These are phyloP conservation scores for Lanmaoa rubissima DNA, from an alignment of 768 basidiomycete genomes.

Conservation along the genomic window DNA sequence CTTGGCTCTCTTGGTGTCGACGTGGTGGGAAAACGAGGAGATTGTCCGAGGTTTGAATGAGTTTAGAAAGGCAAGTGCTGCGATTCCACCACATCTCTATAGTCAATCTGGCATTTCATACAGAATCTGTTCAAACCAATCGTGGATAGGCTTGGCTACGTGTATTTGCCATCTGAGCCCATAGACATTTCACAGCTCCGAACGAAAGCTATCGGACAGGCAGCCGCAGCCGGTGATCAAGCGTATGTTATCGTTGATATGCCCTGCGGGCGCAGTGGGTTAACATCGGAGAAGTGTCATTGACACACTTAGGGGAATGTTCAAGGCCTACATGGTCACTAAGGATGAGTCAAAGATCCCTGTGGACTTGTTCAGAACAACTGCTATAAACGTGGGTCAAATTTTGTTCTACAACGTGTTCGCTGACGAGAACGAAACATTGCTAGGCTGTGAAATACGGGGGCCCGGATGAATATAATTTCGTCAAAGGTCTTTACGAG, in stretches of 20 bases:
- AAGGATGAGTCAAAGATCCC: constrained; percentile 79
- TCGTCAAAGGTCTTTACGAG: constrained; percentile 63
- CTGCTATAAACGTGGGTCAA: constrained; percentile 48
- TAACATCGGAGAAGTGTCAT: constrained; percentile 53
- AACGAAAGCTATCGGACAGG: constrained; percentile 64
- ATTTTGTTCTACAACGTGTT: background rate
- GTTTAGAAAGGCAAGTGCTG: constrained; percentile 53
- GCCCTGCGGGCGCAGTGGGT: background rate
- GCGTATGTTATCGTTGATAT: constrained; percentile 24
- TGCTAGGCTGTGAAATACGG: constrained; percentile 70
- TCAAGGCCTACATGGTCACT: constrained; percentile 65
- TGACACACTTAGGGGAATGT: constrained; percentile 66
- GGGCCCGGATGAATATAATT: constrained; percentile 71
- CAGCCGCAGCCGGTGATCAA: constrained; percentile 46
- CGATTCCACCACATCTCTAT: background rate
- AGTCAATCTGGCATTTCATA: background rate
- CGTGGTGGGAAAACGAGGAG: constrained; percentile 82
- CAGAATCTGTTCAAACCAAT: constrained; percentile 72
- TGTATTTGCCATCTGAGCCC: constrained; percentile 63
- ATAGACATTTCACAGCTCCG: constrained; percentile 70
- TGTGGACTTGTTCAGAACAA: constrained; percentile 65
- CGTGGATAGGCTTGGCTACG: constrained; percentile 76
- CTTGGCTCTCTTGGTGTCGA: constrained; percentile 51
- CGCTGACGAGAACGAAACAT: background rate
- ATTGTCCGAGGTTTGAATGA: constrained; percentile 53